Evolutionary conservation across 2,329 filamentous ascomycete genomes (phyloP), one percentile per base, ranked within the genome.

Genomic region (Diaporthe ilicicola): DNA sequence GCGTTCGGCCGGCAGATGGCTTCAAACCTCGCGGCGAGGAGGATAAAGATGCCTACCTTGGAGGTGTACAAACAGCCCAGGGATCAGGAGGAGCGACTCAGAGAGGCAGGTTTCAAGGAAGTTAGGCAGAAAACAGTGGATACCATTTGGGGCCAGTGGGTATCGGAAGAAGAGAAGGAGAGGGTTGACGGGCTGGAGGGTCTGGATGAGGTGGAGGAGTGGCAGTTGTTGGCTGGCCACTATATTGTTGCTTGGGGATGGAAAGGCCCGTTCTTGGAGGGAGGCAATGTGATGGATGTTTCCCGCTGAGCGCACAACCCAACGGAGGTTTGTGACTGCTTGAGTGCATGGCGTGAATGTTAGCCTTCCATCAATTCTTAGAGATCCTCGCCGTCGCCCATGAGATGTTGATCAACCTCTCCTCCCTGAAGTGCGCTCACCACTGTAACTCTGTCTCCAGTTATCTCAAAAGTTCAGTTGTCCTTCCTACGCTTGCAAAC

Each of bases 171-270:
- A 2, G 95, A 98, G 81, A 95, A 94, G 81, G 91, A 93, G 77
- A 86, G 95, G 59, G 90, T 98, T 1, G 92, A 95, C 74, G 81
- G 84, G 13, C 80, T 98, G 32, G 95, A 99, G 80, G 94, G 96
- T 77, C 81, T 99, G 73, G 96, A 99, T 82, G 96, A 99, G 82
- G 88, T 98, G 29, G 96, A 99, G 81, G 96, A 99, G 83, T 97
- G 96, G 92, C 87, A 92, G 77, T 81, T 99, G 75, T 82, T 99
- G 76, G 93, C 94, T 0, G 89, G 88, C 74, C 96, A 99, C 84
- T 99, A 99, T 78, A 91, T 95, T 74, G 88, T 99, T 53, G 91
- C 90, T 4, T 98, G 95, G 95, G 96, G 91, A 1, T 97, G 93
- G 89, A 91, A 89, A 75, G 89, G 90, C 39, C 79, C 77, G 1